phyloP scores from a whole-genome alignment of 2,329 filamentous ascomycete genomes.

The Stachybotrys echinatus region DNA sequence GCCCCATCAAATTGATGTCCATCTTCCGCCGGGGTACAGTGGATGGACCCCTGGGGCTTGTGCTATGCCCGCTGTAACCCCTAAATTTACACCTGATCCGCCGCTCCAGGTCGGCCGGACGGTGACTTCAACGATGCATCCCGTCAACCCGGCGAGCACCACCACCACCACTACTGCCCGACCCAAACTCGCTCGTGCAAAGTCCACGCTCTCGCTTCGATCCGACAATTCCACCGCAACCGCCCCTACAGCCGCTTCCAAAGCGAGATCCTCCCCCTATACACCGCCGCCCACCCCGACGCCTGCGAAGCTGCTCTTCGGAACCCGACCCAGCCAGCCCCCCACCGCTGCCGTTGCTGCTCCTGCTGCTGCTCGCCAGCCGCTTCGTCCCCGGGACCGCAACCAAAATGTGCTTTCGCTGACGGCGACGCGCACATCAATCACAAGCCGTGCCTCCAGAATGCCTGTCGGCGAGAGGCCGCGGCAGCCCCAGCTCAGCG shows the following conservation, averaged over 20 bases:
- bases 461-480: slow-evolving; percentile 50
- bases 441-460: slow-evolving; percentile 14
- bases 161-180: neutral
- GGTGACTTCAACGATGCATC: neutral
- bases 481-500: slow-evolving; percentile 64
- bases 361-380: slow-evolving; percentile 7
- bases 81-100: neutral
- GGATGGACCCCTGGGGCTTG: neutral
- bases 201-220: neutral
- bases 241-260: neutral
- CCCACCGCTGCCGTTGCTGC: neutral
- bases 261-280: neutral
- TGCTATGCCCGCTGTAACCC: neutral
- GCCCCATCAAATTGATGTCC: neutral
- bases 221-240: neutral
- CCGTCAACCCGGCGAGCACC: neutral
- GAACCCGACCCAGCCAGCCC: neutral
- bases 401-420: slow-evolving; percentile 22
- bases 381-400: slow-evolving; percentile 10
- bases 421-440: slow-evolving; percentile 18
- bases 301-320: neutral
- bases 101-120: neutral
- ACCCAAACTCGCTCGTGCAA: neutral
- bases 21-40: neutral
- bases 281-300: neutral